A percentile compares a stretch with the other conserved stretches of the same genome.
Evolutionary conservation across 2,329 filamentous ascomycete species (phyloP).

Genomic region (Colletotrichum sp.): DNA sequence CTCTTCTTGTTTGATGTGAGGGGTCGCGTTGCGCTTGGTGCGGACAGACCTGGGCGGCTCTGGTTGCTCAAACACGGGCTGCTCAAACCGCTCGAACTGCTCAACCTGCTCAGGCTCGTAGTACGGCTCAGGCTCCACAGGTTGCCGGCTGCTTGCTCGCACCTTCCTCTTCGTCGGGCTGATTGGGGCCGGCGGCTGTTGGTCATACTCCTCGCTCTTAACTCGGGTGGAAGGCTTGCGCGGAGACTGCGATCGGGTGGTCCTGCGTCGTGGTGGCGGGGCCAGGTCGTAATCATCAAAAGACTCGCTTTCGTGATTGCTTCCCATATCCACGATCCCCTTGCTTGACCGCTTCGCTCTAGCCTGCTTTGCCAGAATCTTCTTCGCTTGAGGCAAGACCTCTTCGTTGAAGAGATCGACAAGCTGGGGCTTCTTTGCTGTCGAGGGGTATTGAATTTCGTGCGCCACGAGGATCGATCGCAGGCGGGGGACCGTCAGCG

Average conservation of each 20-base stretch:
- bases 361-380: constrained; percentile 76
- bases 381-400: constrained; percentile 78
- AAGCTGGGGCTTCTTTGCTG: constrained; percentile 89
- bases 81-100: constrained; percentile 24
- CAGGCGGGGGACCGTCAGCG: constrained; percentile 84
- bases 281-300: constrained; percentile 65
- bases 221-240: constrained; percentile 58
- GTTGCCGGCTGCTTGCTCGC: constrained; percentile 59
- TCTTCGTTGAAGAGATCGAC: constrained; percentile 83
- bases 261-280: constrained; percentile 53
- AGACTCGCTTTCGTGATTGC: constrained; percentile 68
- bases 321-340: constrained; percentile 76
- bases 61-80: constrained; percentile 31
- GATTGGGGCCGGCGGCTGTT: constrained; percentile 27
- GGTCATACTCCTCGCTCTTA: constrained; percentile 57
- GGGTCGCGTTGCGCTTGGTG: constrained; percentile 55
- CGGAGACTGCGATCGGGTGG: constrained; percentile 59
- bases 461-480: constrained; percentile 92
- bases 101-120: constrained; percentile 41
- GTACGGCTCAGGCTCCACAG: constrained; percentile 54
- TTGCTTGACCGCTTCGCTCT: constrained; percentile 84
- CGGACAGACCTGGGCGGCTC: constrained; percentile 46
- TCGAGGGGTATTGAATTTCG: constrained; percentile 83
- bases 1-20: constrained; percentile 56
- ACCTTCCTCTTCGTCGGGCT: constrained; percentile 61